Base-by-base conservation (phyloP, 352 stramenopile species). In the Phytophthora aleatoria region DNA sequence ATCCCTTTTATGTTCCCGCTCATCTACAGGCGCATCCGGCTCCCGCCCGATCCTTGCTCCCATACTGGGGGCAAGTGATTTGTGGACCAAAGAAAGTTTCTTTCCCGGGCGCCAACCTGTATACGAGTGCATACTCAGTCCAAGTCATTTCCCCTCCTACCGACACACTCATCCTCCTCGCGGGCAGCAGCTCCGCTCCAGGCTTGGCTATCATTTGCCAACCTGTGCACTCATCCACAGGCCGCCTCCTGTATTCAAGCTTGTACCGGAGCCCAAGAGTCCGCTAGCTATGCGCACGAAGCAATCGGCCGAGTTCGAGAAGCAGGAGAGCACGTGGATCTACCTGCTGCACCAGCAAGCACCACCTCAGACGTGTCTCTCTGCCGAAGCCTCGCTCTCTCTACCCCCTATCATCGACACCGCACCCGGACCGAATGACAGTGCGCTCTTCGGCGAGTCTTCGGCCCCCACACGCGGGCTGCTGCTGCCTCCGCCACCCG, bases 311-410 rank as follows among this genome's bases (percentile, higher is more conserved):
- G 75, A 81, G 36, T 74, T 76, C 48, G 65, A 87, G 67, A 59
- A 77, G 50, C 75, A 83, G 58, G 75, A 87, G 60, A 68, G 59
- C 43, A 77, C 78, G 41, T 85, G 75, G 75, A 83, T 83, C 60
- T 85, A 81, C 64, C 63, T 84, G 53, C 74, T 87, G 41, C 75
- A 87, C 45, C 70, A 82, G 42, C 78, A 79, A 51, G 67, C 69
- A 52, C 78, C 73, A 38, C 76, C 78, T 9, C 67, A 73, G 42
- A 72, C 61, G 41, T 61, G 66, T 12, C 62, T 73, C 15, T 60
- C 67, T 1, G 50, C 38, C 7, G 59, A 67, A 45, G 36, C 51
- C 10, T 65, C 55, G n/a, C 54, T 72, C 24, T 30, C 59, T 20
- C 60, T 74, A 4, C 57, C 65, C 2, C 57, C 61, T 7, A 52